Conservation (phyloP, 805 yeast genomes). For the Debaryomyces hansenii region DNA sequence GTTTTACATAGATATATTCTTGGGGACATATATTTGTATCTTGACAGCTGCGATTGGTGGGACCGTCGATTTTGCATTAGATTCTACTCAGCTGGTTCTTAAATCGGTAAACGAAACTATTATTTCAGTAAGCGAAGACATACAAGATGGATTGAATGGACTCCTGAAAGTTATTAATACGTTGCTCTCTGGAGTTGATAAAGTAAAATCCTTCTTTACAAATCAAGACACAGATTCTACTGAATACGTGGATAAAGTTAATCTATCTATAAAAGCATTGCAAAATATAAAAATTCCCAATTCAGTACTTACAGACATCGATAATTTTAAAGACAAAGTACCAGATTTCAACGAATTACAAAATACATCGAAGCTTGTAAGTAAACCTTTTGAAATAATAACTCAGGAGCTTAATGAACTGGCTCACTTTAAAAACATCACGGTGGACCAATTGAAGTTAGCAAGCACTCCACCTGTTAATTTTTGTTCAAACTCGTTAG, state of each 20-base stretch:
- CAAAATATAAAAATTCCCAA: constrained; percentile 64
- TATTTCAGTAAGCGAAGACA: constrained; percentile 50
- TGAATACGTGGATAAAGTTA: constrained; percentile 46
- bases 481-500: constrained; percentile 39
- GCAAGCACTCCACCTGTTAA: constrained; percentile 1
- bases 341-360: constrained; percentile 70
- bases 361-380: constrained; percentile 55
- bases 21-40: constrained; percentile 88
- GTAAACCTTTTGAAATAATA: constrained; percentile 58
- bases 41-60: constrained; percentile 73
- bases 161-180: constrained; percentile 59
- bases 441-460: constrained; percentile 2
- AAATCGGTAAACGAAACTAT: constrained; percentile 61
- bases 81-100: constrained; percentile 67
- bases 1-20: constrained; percentile 67
- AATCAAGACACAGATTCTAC: constrained; percentile 31
- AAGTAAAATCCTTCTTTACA: constrained; percentile 55
- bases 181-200: constrained; percentile 49
- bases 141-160: constrained; percentile 66
- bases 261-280: constrained; percentile 57
- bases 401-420: constrained; percentile 36
- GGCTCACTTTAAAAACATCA: constrained; percentile 15
- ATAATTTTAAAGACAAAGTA: constrained; percentile 47
- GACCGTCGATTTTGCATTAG: constrained; percentile 68
- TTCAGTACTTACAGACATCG: constrained; percentile 58